These are phyloP conservation scores for Curvularia sp. DNA, from an alignment of 2,329 filamentous ascomycete species.

Conservation along the genomic window DNA sequence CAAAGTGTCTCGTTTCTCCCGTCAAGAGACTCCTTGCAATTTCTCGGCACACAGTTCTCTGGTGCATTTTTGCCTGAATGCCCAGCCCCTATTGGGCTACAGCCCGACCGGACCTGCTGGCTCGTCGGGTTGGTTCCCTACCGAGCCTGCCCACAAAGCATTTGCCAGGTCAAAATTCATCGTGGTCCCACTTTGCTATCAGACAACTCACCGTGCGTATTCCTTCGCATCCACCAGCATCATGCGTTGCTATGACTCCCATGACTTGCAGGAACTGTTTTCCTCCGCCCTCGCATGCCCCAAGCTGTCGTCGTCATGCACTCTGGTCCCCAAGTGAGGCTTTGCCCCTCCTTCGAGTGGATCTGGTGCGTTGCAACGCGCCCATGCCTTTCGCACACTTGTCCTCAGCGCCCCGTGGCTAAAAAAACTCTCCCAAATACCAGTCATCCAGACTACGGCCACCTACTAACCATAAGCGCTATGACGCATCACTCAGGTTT, in stretches of 20 bases:
- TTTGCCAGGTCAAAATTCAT: slow-evolving; percentile 32
- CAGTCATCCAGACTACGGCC: not conserved
- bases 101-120: slow-evolving; percentile 29
- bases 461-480: slow-evolving; percentile 15
- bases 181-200: slow-evolving; percentile 37
- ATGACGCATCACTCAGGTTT: slow-evolving; percentile 40
- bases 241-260: slow-evolving; percentile 40
- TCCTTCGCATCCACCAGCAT: slow-evolving; percentile 28
- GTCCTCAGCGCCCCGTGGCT: slow-evolving; percentile 12
- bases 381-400: slow-evolving; percentile 8
- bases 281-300: slow-evolving; percentile 35
- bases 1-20: slow-evolving; percentile 37
- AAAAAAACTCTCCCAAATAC: slow-evolving; percentile 7
- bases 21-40: slow-evolving; percentile 41
- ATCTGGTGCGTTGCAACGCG: slow-evolving; percentile 4
- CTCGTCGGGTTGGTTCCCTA: slow-evolving; percentile 32
- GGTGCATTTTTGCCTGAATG: slow-evolving; percentile 41
- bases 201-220: slow-evolving; percentile 51
- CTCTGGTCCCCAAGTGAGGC: slow-evolving; percentile 5
- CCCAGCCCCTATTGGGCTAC: slow-evolving; percentile 38
- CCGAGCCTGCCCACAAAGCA: slow-evolving; percentile 41
- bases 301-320: slow-evolving; percentile 10
- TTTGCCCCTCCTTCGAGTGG: slow-evolving; percentile 6
- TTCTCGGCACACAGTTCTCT: slow-evolving; percentile 46
- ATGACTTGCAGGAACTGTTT: slow-evolving; percentile 28